phyloP scores from a whole-genome alignment of 2,329 filamentous ascomycete genomes.

The Diplodia intermedia region DNA sequence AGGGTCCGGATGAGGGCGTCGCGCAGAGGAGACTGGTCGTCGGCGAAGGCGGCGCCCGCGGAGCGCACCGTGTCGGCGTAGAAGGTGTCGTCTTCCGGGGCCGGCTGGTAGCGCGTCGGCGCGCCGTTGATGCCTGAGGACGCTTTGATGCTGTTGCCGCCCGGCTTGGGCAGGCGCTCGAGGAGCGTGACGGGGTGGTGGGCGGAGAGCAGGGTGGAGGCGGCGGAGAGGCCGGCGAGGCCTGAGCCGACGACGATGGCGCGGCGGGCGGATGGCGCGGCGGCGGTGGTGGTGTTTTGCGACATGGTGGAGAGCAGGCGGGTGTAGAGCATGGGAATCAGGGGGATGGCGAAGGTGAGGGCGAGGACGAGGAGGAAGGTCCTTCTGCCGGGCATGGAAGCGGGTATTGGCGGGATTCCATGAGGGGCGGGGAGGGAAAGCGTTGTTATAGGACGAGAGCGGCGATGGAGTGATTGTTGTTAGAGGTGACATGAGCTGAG shows the following conservation, averaged over 20 bases:
- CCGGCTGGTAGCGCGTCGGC: slow-evolving; percentile 63
- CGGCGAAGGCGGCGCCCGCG: slow-evolving; percentile 53
- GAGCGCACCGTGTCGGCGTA: slow-evolving; percentile 65
- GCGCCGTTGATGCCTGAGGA: slow-evolving; percentile 72
- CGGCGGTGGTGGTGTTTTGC: not conserved
- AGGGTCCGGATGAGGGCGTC: slow-evolving; percentile 58
- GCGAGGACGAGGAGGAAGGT: slow-evolving; percentile 15
- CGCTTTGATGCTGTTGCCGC: slow-evolving; percentile 71
- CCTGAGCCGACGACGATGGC: slow-evolving; percentile 71
- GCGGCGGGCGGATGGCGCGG: slow-evolving; percentile 31
- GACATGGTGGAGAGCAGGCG: not conserved
- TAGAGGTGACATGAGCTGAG: not conserved
- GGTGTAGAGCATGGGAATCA: slow-evolving; percentile 25
- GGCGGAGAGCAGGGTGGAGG: slow-evolving; percentile 60
- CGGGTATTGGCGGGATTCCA: not conserved
- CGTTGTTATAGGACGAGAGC: not conserved
- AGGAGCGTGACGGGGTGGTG: slow-evolving; percentile 63
- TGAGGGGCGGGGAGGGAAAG: not conserved
- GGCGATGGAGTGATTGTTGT: not conserved
- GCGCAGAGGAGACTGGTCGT: slow-evolving; percentile 33
- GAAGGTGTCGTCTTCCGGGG: slow-evolving; percentile 52
- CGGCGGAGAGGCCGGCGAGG: slow-evolving; percentile 66
- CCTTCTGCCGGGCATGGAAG: slow-evolving; percentile 12
- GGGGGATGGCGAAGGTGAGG: slow-evolving; percentile 13
- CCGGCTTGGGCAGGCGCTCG: slow-evolving; percentile 65